phyloP scores from a whole-genome alignment of 2,329 filamentous ascomycete genomes.

The Colletotrichum siamense region DNA sequence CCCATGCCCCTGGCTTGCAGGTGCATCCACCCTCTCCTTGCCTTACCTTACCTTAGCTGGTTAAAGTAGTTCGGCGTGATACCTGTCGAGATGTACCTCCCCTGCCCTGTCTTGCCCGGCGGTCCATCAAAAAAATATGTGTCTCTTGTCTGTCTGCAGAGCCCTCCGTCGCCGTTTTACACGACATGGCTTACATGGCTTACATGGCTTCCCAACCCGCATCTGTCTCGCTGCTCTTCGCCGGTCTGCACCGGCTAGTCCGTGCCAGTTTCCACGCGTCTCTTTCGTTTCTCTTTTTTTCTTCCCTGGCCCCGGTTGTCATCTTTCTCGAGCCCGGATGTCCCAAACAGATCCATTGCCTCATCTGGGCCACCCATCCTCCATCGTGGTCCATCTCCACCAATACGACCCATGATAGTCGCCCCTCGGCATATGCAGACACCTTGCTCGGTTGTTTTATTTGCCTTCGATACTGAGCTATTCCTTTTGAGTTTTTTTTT shows the following conservation, averaged over 20 bases:
- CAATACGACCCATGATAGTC: conserved; percentile 29
- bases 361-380: conserved; percentile 29
- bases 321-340: neutral
- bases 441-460: conserved; percentile 21
- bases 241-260: conserved; percentile 5
- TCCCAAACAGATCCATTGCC: conserved; percentile 23
- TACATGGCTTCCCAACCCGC: neutral
- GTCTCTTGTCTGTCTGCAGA: conserved; percentile 1
- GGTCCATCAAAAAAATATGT: neutral
- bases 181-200: conserved; percentile 19
- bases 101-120: neutral
- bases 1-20: conserved; percentile 22
- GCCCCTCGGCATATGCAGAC: conserved; percentile 46
- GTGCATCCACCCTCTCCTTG: neutral
- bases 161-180: conserved; percentile 19
- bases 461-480: conserved; percentile 1
- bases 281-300: conserved; percentile 14
- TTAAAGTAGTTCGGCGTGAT: neutral
- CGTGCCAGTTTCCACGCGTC: conserved; percentile 17
- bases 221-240: conserved; percentile 7
- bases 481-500: conserved; percentile 1
- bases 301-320: neutral
- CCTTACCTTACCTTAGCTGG: neutral
- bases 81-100: neutral
- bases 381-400: conserved; percentile 32